Evolutionary conservation across 257 asterid genomes (phyloP).

Genomic region (Solanum dulcamara): DNA sequence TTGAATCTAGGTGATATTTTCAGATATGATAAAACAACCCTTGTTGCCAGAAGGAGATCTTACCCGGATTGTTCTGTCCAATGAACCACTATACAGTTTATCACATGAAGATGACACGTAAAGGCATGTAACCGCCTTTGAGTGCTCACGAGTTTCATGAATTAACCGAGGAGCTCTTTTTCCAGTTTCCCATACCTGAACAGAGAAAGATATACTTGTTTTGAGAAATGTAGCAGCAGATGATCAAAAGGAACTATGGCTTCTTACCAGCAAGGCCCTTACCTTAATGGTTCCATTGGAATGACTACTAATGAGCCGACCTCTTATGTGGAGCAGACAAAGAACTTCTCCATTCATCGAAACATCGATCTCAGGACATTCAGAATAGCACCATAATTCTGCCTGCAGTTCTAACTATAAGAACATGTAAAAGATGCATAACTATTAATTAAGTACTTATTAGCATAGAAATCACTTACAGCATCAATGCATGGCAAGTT

Average conservation of each 20-base stretch:
- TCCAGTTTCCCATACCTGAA: constrained; percentile 68
- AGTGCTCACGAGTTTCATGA: constrained; percentile 71
- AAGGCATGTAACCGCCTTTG: constrained; percentile 65
- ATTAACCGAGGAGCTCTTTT: constrained; percentile 44
- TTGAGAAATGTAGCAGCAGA: neutral
- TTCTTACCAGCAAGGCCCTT: neutral
- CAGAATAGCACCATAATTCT: constrained; percentile 62
- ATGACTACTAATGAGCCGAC: constrained; percentile 54
- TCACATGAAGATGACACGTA: constrained; percentile 42
- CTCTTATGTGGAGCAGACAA: constrained; percentile 40
- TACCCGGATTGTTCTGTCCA: constrained; percentile 79
- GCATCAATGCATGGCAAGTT: constrained; percentile 54
- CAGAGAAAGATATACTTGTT: neutral
- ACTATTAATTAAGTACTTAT: neutral
- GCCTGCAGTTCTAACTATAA: constrained; percentile 31
- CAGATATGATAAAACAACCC: neutral
- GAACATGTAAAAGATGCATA: neutral
- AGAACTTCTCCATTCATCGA: constrained; percentile 70
- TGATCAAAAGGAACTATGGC: neutral
- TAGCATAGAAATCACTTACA: constrained; percentile 30
- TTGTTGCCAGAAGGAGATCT: neutral
- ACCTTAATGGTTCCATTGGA: constrained; percentile 85
- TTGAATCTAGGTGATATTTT: neutral
- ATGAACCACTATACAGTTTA: constrained; percentile 61
- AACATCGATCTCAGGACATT: constrained; percentile 56